Evolutionary conservation across 306 rosid species (phyloP), one percentile per base, ranked within the genome.

Genomic region (Gastrolobium villosum): DNA sequence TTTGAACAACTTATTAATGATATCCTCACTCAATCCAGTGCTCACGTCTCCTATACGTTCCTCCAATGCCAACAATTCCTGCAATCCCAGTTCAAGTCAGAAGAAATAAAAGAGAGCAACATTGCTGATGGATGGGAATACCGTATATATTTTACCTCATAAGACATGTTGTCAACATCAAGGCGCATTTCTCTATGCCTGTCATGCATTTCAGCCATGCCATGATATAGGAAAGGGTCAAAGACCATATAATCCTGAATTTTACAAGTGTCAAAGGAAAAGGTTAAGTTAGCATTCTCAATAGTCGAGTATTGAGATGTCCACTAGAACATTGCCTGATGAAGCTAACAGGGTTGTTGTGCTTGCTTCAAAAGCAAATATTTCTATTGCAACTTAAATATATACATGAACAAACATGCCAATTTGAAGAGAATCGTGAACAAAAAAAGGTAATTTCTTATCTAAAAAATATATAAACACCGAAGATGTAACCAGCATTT

Each of bases 121-220:
- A 26, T 84, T 35, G 71, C 39, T 65, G 56, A 35, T 68, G 72
- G 34, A 50, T 34, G 57, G 54, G 20, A 76, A 78, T 75, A 72
- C 41, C 41, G 59, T 67, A 73, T 73, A 77, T 70, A 55, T 64
- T 66, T 82, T 89, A 91, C 98, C 98, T 93, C 98, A 2, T 93
- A 91, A 52, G 97, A 91, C 97, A 93, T 91, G 88, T 93, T 93
- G 79, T 93, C 98, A 46, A 93, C 98, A 80, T 93, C 98, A 43
- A 93, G 96, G 84, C 97, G 97, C 98, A 93, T 89, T 80, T 89
- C 97, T 81, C 98, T 85, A 86, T 93, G 98, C 84, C 98, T 82
- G 83, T 93, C 98, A 56, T 93, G 94, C 86, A 88, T 81, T 81
- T 93, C 98, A 40, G 94, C 93, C 88, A 91, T 81, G 43, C 92